A percentile compares a stretch with the other conserved stretches of the same genome.
phyloP scores from a whole-genome alignment of 768 basidiomycete species.

The Lactarius deliciosus region DNA sequence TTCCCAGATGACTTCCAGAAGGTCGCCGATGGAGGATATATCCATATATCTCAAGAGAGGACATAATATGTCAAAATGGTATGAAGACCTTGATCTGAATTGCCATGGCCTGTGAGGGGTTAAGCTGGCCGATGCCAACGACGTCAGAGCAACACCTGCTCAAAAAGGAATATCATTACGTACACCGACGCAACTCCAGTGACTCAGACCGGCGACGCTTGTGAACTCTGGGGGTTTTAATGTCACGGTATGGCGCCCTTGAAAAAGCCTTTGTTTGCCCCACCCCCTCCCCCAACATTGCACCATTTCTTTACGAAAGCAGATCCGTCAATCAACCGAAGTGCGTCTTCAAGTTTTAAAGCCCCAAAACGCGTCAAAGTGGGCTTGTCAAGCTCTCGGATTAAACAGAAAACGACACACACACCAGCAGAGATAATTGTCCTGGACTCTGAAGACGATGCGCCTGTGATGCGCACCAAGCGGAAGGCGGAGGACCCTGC shows the following conservation, averaged over 20 bases:
- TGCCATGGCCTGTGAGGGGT: too few relatives aligned
- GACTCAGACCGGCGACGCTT: too few relatives aligned
- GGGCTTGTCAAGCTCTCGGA: constrained; percentile 7
- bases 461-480: constrained; percentile 10
- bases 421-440: constrained; percentile 34
- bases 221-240: not conserved
- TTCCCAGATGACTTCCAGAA: too few relatives aligned
- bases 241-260: constrained; percentile 18
- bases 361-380: constrained; percentile 10
- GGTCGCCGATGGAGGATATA: too few relatives aligned
- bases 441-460: constrained; percentile 37
- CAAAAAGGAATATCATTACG: too few relatives aligned
- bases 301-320: constrained; percentile 27
- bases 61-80: too few relatives aligned
- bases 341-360: constrained; percentile 1
- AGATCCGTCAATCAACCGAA: not conserved
- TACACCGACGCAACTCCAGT: too few relatives aligned
- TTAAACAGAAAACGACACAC: constrained; percentile 8
- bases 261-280: constrained; percentile 20
- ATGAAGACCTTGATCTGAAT: too few relatives aligned
- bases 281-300: constrained; percentile 19
- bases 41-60: too few relatives aligned
- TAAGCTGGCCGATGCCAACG: too few relatives aligned
- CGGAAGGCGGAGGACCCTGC: constrained; percentile 22
- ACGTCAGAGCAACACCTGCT: too few relatives aligned